These are phyloP conservation scores for Suhomyces emberorum DNA, from an alignment of 805 yeast species.

Conservation along the genomic window DNA sequence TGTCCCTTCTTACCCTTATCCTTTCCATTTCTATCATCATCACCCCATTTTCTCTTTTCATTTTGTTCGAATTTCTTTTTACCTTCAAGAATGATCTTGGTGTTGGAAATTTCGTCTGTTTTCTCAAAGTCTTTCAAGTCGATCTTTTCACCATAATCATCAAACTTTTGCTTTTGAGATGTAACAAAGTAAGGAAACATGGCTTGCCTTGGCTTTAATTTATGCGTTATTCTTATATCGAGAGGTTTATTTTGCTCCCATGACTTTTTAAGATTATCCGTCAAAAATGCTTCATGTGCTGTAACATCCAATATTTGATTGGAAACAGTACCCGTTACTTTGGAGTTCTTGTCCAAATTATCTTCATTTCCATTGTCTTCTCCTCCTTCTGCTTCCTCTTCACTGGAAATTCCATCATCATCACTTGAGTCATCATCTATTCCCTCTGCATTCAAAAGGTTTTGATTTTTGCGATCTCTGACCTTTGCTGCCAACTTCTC, in stretches of 20 bases:
- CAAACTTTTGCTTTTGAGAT: slow-evolving; percentile 53
- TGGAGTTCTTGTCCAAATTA: not conserved
- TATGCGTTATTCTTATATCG: slow-evolving; percentile 48
- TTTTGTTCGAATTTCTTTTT: slow-evolving; percentile 34
- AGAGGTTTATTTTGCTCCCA: slow-evolving; percentile 46
- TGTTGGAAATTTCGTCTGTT: slow-evolving; percentile 46
- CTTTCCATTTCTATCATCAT: slow-evolving; percentile 15
- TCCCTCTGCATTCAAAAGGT: slow-evolving; percentile 35
- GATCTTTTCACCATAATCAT: slow-evolving; percentile 85
- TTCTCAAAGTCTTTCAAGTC: slow-evolving; percentile 61
- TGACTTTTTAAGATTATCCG: slow-evolving; percentile 35
- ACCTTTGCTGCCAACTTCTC: slow-evolving; percentile 40
- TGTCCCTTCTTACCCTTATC: slow-evolving; percentile 13
- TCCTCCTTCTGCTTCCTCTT: slow-evolving; percentile 19
- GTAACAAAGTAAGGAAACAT: slow-evolving; percentile 73
- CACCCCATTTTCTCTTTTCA: slow-evolving; percentile 28
- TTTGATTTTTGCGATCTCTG: slow-evolving; percentile 38
- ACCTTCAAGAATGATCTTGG: slow-evolving; percentile 34
- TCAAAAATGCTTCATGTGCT: slow-evolving; percentile 39
- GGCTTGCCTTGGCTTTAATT: slow-evolving; percentile 48
- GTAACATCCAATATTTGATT: slow-evolving; percentile 28
- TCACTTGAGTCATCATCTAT: slow-evolving; percentile 33
- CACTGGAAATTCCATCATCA: slow-evolving; percentile 29
- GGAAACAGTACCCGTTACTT: not conserved
- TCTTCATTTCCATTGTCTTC: slow-evolving; percentile 10